Percentiles rank a stretch among this genome's conserved stretches.
Conservation (phyloP, 495 filamentous ascomycete genomes). For the Talaromyces adpressus region DNA sequence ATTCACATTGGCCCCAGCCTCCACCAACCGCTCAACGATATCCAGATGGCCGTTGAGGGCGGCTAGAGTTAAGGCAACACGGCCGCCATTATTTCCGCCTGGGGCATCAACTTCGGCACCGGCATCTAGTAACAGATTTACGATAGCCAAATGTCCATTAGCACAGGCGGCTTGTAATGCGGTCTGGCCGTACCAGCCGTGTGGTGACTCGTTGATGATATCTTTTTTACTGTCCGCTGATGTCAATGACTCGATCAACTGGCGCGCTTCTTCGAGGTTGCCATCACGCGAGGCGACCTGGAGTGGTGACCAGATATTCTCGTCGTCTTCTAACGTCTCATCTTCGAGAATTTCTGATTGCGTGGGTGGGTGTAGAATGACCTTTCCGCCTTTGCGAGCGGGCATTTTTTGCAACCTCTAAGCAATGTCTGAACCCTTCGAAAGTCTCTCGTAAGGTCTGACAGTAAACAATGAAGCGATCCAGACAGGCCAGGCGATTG, state of each 20-base stretch:
- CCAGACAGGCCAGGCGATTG: neutral
- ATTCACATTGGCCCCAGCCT: constrained; percentile 10
- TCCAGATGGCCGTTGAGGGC: constrained; percentile 34
- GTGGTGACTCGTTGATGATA: constrained; percentile 1
- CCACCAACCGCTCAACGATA: constrained; percentile 7
- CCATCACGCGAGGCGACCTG: constrained; percentile 11
- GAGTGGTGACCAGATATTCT: constrained; percentile 8
- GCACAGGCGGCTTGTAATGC: constrained; percentile 30
- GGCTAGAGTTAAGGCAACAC: constrained; percentile 23
- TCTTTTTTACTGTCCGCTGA: neutral
- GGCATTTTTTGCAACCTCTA: neutral
- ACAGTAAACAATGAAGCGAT: neutral
- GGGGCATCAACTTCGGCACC: constrained; percentile 10
- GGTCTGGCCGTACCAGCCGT: constrained; percentile 10
- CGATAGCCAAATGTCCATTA: constrained; percentile 27
- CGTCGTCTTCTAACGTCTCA: constrained; percentile 2
- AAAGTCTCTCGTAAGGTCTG: neutral
- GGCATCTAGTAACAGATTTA: constrained; percentile 8
- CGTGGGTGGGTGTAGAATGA: constrained; percentile 1
- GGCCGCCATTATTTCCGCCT: constrained; percentile 8
- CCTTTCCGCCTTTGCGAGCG: constrained; percentile 2
- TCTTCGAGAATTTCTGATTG: constrained; percentile 2
- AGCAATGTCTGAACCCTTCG: no score
- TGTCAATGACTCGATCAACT: neutral
- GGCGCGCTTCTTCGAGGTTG: constrained; percentile 6